A percentile compares a stretch with the other conserved stretches of the same genome.
Conservation (phyloP, 2,329 filamentous ascomycete species). For the Fusarium begoniae region DNA sequence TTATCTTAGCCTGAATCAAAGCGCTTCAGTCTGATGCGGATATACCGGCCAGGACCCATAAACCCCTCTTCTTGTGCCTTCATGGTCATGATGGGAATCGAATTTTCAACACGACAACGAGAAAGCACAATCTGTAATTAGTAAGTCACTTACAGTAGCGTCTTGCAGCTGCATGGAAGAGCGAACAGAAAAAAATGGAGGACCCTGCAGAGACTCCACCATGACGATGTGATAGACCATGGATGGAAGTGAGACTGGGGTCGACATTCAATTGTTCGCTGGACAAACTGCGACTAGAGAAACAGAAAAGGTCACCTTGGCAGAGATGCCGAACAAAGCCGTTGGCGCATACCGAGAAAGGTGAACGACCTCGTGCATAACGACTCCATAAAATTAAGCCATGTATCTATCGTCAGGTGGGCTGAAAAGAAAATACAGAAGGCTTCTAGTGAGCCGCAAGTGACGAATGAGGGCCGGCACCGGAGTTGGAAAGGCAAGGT, state of each 20-base stretch:
- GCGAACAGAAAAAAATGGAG: constrained; percentile 27
- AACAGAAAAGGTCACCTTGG: not conserved
- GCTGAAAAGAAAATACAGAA: constrained; percentile 10
- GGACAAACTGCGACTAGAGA: not conserved
- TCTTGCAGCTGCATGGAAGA: constrained; percentile 20
- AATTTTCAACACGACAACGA: constrained; percentile 20
- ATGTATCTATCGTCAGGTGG: constrained; percentile 18
- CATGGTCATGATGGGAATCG: constrained; percentile 12
- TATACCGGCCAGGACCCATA: constrained; percentile 2
- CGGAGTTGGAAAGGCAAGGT: constrained; percentile 24
- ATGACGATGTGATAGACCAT: constrained; percentile 27
- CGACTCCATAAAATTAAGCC: constrained; percentile 5
- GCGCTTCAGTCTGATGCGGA: not conserved
- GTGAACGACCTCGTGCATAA: not conserved
- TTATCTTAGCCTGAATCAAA: not conserved
- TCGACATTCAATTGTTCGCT: not conserved
- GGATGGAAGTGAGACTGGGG: not conserved
- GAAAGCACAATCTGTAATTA: constrained; percentile 23
- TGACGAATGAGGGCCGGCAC: constrained; percentile 13
- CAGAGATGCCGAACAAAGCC: constrained; percentile 1
- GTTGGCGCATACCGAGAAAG: not conserved
- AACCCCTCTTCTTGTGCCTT: constrained; percentile 6
- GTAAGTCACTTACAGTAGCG: constrained; percentile 20
- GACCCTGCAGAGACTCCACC: constrained; percentile 37
- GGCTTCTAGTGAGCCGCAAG: constrained; percentile 9